phyloP scores from a whole-genome alignment of 2,329 filamentous ascomycete genomes.

The Alternaria solani region DNA sequence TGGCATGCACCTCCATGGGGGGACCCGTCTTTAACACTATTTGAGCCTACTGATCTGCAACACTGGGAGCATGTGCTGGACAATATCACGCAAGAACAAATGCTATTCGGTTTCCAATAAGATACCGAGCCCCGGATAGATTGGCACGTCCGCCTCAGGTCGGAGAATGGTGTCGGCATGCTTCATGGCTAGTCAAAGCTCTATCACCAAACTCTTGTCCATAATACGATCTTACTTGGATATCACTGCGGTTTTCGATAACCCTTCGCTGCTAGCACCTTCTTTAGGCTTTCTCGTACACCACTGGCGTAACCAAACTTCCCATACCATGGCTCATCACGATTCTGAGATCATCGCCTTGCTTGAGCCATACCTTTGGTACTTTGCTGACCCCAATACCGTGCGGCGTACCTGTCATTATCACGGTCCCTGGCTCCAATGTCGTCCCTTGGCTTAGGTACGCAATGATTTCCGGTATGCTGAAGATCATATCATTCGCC shows the following conservation, averaged over 20 bases:
- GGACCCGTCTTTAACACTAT: background rate
- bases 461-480: constrained; percentile 53
- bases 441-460: constrained; percentile 53
- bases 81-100: background rate
- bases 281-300: background rate
- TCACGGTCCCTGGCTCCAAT: constrained; percentile 53
- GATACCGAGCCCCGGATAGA: background rate
- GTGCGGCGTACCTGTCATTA: constrained; percentile 57
- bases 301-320: background rate
- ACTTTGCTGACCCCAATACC: constrained; percentile 44
- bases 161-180: too few species aligned
- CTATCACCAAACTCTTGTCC: too few species aligned
- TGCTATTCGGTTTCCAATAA: background rate
- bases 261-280: background rate
- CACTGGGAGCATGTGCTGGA: background rate
- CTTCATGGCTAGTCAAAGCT: too few species aligned
- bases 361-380: background rate
- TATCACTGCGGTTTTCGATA: too few species aligned
- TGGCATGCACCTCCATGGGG: background rate
- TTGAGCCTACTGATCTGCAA: background rate
- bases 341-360: background rate
- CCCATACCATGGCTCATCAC: background rate
- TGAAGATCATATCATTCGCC: constrained; percentile 58
- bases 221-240: too few species aligned
- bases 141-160: too few species aligned